Base-by-base conservation (phyloP, 805 yeast genomes). In the Yarrowia keelungensis region DNA sequence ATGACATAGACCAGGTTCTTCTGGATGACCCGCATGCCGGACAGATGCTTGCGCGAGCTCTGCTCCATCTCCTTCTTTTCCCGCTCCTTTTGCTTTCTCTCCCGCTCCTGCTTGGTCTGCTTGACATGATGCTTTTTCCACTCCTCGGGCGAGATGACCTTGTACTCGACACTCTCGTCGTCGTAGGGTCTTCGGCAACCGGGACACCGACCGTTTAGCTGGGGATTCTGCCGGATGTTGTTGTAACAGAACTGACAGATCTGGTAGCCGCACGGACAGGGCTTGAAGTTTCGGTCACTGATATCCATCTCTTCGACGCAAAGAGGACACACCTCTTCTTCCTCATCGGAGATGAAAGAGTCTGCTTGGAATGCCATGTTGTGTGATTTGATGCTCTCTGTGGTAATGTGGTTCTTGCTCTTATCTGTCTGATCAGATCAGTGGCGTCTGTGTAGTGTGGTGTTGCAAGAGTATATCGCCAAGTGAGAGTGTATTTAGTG, bases 241-340 rank as follows among this genome's bases (percentile, higher is more conserved):
- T 95, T 95, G 83, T 94, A 95, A 79, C 99, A 95, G 77, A 95
- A 95, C 83, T 94, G 98, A 79, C 99, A 95, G 69, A 95, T 91
- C 78, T 96, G 98, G 76, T 95, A 95, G 19, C 99, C 99, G 81
- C 99, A 95, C 0, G 98, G 98, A 82, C 99, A 95, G n/a, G 99
- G 99, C 78, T 90, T 92, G 83, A 95, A 95, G 81, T 92, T 91
- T 76, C 90, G 92, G 79, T 95, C 99, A 16, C 97, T 90, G 59
- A 94, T 87, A 79, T 95, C 99, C 92, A 95, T 89, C 77, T 95
- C 98, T 80, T 95, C 99, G 76, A 93, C 94, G 82, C 99, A 95
- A 71, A 95, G 85, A 69, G 99, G 99, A 80, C 97, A 65, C 36
- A 41, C 49, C 42, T 51, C 59, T 35, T 65, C 68, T 38, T 65